Conservation (phyloP, 352 stramenopile species). For the Pythium volutum region DNA sequence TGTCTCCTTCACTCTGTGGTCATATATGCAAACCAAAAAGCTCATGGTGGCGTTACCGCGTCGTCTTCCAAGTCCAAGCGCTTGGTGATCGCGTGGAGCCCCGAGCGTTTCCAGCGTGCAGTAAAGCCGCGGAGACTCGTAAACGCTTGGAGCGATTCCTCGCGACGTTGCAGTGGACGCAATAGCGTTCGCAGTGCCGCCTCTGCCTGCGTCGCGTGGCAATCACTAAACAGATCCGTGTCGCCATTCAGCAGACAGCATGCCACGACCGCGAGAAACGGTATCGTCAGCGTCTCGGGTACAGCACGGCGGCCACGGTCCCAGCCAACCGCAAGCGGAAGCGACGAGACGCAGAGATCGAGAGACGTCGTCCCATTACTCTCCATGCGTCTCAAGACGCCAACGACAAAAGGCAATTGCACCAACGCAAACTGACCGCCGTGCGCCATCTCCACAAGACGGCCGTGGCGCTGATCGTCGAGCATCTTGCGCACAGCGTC, state of each 20-base stretch:
- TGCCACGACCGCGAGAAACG: constrained; percentile 3
- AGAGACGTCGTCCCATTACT: neutral
- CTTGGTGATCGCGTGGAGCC: constrained; percentile 3
- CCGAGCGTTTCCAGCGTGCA: constrained; percentile 11
- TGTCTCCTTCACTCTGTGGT: too few relatives aligned
- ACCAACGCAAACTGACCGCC: neutral
- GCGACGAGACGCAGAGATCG: neutral
- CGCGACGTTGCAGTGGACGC: neutral
- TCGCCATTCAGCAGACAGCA: constrained; percentile 14
- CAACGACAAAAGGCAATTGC: constrained; percentile 8
- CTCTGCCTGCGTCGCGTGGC: neutral
- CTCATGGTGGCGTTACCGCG: neutral
- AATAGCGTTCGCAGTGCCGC: neutral
- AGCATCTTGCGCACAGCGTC: constrained; percentile 10
- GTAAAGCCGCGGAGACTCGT: neutral
- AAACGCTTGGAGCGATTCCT: neutral
- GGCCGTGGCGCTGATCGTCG: neutral
- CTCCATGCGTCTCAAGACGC: neutral
- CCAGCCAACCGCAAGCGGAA: constrained; percentile 9
- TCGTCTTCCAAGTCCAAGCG: constrained; percentile 10
- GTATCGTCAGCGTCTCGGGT: neutral
- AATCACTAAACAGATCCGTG: constrained; percentile 7
- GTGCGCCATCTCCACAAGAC: too few relatives aligned
- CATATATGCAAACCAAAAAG: too few relatives aligned
- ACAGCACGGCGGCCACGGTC: neutral